Evolutionary conservation across 192 early-diverging fungal species (phyloP), one percentile per base, ranked within the genome.

Genomic region (Radiomyces spectabilis): DNA sequence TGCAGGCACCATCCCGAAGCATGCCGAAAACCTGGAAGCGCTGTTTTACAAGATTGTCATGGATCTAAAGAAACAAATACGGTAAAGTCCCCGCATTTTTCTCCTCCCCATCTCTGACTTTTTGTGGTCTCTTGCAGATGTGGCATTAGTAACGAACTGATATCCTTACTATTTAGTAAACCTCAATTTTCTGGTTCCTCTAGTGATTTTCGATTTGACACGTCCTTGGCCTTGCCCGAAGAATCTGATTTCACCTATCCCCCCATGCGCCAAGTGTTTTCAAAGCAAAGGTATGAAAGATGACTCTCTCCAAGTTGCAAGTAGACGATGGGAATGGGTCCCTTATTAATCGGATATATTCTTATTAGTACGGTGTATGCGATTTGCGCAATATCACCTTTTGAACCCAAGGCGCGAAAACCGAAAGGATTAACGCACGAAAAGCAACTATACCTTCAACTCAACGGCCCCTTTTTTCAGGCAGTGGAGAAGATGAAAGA

Each of bases 181-280:
- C 55, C 46, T 32, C 42, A 43, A 4, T 35, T 39, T 31, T 41
- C 55, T 2, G 2, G 16, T 21, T 44, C 25, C 18, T 3, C 52
- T 9, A 31, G 38, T 35, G 52, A 62, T 37, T 62, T 62, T 32
- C 44, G 33, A 27, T 62, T 62, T 32, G 60, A 62, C 33, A 44
- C 50, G 3, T 42, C 60, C 21, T 43, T 55, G 33, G 26, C 51
- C 21, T 46, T 62, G 25, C 60, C 60, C 34, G 60, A 62, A 40
- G 60, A 62, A 49, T 44, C 43, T 1, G 60, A 62, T 55, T 62
- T 62, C 18, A 46, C 60, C 18, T 62, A 62, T 41, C 60, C 60
- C 18, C 60, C 60, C 15, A 34, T 62, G 21, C 16, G 38, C 5
- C 60, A 62, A 38, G 44, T 62, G 1, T 62, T 53, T 27, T 62